These are phyloP conservation scores for Sisymbrium altissimum DNA, from an alignment of 345 rosid genomes.

Conservation along the genomic window DNA sequence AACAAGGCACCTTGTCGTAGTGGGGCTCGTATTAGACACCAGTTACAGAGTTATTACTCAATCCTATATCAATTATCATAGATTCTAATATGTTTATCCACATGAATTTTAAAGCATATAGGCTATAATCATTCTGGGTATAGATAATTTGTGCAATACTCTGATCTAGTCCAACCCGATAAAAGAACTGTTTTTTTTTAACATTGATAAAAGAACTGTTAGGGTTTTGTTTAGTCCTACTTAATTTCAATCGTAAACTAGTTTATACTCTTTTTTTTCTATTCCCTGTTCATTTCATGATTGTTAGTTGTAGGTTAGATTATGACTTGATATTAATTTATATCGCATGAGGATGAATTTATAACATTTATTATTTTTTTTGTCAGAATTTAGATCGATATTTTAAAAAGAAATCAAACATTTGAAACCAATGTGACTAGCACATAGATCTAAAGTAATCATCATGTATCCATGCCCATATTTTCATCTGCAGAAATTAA, in stretches of 20 bases:
- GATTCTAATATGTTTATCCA: no score
- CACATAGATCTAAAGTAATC: not conserved
- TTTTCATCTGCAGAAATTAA: not conserved
- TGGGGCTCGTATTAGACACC: constrained; percentile 18
- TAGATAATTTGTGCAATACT: not conserved
- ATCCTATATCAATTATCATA: not conserved
- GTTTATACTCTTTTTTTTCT: not conserved
- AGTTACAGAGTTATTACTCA: not conserved
- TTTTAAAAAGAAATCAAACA: not conserved
- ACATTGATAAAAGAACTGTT: no score
- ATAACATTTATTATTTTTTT: no score
- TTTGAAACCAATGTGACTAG: not conserved
- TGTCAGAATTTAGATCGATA: not conserved
- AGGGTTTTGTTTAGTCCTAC: no score
- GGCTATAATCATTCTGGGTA: no score
- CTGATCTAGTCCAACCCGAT: not conserved
- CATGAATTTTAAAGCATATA: no score
- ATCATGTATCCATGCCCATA: not conserved
- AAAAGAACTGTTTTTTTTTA: no score
- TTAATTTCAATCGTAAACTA: not conserved
- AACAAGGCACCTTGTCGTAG: constrained; percentile 24
- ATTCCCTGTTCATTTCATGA: not conserved
- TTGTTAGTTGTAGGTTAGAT: not conserved
- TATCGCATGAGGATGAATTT: not conserved
- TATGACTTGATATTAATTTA: not conserved